phyloP scores from a whole-genome alignment of 495 filamentous ascomycete species.

The Apodospora peruviana region DNA sequence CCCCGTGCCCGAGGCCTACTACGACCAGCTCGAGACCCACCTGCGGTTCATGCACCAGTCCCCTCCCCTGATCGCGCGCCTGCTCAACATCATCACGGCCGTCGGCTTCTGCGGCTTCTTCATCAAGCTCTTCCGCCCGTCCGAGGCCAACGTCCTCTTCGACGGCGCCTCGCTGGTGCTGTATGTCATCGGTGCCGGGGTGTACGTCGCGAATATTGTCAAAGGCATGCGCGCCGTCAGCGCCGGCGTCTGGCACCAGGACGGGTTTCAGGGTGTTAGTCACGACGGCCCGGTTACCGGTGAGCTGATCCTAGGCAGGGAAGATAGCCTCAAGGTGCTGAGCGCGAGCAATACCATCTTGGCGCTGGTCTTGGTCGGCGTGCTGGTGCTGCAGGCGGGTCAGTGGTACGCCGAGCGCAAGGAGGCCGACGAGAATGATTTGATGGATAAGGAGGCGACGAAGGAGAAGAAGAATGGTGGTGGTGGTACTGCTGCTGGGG shows the following conservation, averaged over 20 bases:
- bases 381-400: slow-evolving; percentile 88
- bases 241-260: slow-evolving; percentile 47
- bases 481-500: background rate
- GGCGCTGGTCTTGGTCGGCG: slow-evolving; percentile 82
- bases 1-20: slow-evolving; percentile 58
- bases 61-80: slow-evolving; percentile 83
- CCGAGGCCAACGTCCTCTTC: slow-evolving; percentile 91
- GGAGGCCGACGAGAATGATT: slow-evolving; percentile 66
- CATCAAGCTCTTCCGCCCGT: slow-evolving; percentile 85
- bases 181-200: slow-evolving; percentile 84
- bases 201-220: slow-evolving; percentile 92
- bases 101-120: slow-evolving; percentile 87
- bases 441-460: slow-evolving; percentile 48
- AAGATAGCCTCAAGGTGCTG: slow-evolving; percentile 84
- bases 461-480: slow-evolving; percentile 26
- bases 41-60: slow-evolving; percentile 79
- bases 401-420: slow-evolving; percentile 98
- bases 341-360: slow-evolving; percentile 96
- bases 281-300: slow-evolving; percentile 35
- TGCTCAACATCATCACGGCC: slow-evolving; percentile 87
- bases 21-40: slow-evolving; percentile 77
- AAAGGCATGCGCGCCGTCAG: slow-evolving; percentile 81
- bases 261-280: slow-evolving; percentile 39
- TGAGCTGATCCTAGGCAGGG: slow-evolving; percentile 55
- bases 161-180: slow-evolving; percentile 88